These are phyloP conservation scores for Calonectria montana DNA, from an alignment of 2,329 filamentous ascomycete species.

Conservation along the genomic window DNA sequence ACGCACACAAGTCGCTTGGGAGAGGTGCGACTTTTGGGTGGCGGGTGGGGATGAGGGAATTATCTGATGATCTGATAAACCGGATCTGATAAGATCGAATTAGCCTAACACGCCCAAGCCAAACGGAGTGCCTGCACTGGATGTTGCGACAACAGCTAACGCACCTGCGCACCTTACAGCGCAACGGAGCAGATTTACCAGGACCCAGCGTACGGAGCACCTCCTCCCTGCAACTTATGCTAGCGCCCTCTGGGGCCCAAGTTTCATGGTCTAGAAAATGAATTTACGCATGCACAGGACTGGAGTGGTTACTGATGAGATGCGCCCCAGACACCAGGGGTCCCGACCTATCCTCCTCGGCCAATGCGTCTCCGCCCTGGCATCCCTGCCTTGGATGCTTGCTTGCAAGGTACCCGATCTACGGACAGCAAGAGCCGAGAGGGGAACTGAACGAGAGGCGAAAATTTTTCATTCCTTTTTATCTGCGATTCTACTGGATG, in stretches of 20 bases:
- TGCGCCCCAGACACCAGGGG: conserved; percentile 21
- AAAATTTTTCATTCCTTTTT: conserved; percentile 10
- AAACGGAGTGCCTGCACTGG: background rate
- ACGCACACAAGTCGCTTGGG: background rate
- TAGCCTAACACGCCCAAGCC: conserved; percentile 19
- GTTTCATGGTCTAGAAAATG: conserved; percentile 3
- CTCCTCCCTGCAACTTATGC: background rate
- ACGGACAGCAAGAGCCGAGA: conserved; percentile 10
- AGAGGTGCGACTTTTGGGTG: background rate
- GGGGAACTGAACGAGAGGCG: background rate
- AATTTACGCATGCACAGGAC: conserved; percentile 10
- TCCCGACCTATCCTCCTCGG: background rate
- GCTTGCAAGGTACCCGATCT: conserved; percentile 25
- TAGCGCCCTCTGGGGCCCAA: background rate
- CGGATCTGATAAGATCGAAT: conserved; percentile 55
- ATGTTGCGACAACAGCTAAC: background rate
- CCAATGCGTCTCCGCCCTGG: conserved; percentile 6
- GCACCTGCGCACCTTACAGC: background rate
- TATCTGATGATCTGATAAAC: conserved; percentile 70
- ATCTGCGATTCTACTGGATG: background rate
- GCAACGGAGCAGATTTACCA: background rate
- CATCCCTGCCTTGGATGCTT: conserved; percentile 21
- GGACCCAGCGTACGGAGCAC: background rate
- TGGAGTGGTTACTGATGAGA: conserved; percentile 21
- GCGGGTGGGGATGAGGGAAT: conserved; percentile 53